These are phyloP conservation scores for Cladophialophora chaetospira DNA, from an alignment of 2,329 filamentous ascomycete species.

Conservation along the genomic window DNA sequence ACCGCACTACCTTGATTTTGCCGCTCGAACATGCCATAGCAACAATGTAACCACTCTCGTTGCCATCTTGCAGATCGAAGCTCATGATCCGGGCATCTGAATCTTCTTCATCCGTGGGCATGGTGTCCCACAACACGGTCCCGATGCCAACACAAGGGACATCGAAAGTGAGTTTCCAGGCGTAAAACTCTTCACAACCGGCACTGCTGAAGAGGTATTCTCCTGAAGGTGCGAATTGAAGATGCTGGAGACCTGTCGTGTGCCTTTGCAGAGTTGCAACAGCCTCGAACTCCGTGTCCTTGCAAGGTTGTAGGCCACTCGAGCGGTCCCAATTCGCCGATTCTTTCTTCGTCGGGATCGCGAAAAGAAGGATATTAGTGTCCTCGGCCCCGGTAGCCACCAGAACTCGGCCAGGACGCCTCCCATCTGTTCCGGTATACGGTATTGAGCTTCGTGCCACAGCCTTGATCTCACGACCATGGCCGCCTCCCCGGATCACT, in stretches of 20 bases:
- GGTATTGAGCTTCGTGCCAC: constrained; percentile 49
- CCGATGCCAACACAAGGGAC: constrained; percentile 58
- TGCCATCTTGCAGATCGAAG: constrained; percentile 59
- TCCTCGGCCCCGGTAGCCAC: constrained; percentile 72
- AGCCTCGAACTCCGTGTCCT: constrained; percentile 7
- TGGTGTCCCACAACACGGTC: constrained; percentile 54
- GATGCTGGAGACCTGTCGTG: constrained; percentile 77
- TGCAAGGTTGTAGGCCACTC: constrained; percentile 21
- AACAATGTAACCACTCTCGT: constrained; percentile 54
- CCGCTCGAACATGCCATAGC: constrained; percentile 84
- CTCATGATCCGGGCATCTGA: constrained; percentile 78
- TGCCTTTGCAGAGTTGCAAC: constrained; percentile 68
- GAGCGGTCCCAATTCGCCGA: constrained; percentile 17
- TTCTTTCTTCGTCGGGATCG: constrained; percentile 24
- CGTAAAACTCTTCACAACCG: constrained; percentile 84
- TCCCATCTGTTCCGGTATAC: constrained; percentile 6
- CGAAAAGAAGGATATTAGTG: constrained; percentile 72
- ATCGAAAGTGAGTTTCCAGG: constrained; percentile 67
- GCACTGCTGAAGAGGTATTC: constrained; percentile 79
- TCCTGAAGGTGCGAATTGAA: constrained; percentile 70
- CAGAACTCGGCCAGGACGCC: constrained; percentile 36
- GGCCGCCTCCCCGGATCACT: constrained; percentile 67
- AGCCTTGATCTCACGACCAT: constrained; percentile 83
- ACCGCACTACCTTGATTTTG: constrained; percentile 61
- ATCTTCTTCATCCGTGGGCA: constrained; percentile 51